Base-by-base conservation (phyloP, 2,329 filamentous ascomycete genomes). In the Aspergillus persii region DNA sequence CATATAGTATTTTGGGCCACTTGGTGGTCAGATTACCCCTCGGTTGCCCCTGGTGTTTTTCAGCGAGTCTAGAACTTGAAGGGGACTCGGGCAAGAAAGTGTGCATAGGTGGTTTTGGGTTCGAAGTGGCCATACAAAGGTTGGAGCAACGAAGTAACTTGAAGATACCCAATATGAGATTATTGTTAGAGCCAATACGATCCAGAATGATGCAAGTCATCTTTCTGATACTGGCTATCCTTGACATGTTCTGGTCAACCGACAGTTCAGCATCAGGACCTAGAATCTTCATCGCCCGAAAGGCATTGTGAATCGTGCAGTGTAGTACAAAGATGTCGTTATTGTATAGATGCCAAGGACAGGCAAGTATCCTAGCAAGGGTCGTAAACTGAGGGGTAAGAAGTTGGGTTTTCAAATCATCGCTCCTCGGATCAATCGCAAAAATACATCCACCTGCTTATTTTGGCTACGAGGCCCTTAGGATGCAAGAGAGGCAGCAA, bases 181-280 rank as follows among this genome's bases (percentile, higher is more conserved):
- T 59, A 61, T 61, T 61, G 50, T 56, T 61, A 61, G 59, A 56
- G 52, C 26, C 50, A 53, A 54, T 59, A 53, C 33, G 52, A 56
- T 50, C 47, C 30, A 41, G 49, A 50, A 50, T 3, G 39, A 47
- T 33, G 57, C 39, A 47, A 59, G 53, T 23, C 54, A 33, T 23
- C 23, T 18, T 52, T 11, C 36, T 50, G 49, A 27, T 18, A 39
- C 30, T 26, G 27, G 18, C 31, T 18, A 29, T 56, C 39, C 47
- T 36, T 31, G 54, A 8, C 33, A 27, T 39, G 26, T 12, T n/a
- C 33, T 55, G 26, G 48, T 55, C 33, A 33, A 26, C 23, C 15
- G 9, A 33, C 27, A 50, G 18, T 47, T 56, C 54, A 56, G 33
- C 29, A 26, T 31, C 41, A 30, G 26, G 33, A 56, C 49, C 30